These are phyloP conservation scores for Anthostomella pinea DNA, from an alignment of 2,329 filamentous ascomycete species.

Conservation along the genomic window DNA sequence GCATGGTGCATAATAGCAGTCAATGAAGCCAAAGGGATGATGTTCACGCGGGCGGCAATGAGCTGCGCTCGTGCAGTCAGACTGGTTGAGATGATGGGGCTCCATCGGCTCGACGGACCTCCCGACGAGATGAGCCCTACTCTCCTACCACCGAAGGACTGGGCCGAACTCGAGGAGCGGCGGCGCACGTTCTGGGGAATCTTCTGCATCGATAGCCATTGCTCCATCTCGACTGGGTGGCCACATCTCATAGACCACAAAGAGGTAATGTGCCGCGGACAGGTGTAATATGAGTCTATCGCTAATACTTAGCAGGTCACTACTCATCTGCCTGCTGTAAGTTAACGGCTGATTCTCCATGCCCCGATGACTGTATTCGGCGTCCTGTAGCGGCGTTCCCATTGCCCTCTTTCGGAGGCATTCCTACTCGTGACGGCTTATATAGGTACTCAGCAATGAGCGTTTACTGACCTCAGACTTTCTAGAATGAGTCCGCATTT, in stretches of 20 bases:
- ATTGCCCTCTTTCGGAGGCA: too few relatives aligned
- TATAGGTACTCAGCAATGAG: neutral
- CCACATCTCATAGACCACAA: conserved; percentile 73
- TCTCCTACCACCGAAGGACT: conserved; percentile 69
- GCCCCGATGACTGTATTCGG: neutral
- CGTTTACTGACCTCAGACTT: conserved; percentile 13
- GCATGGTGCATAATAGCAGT: conserved; percentile 71
- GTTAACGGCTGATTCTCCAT: conserved; percentile 5
- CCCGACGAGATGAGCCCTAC: conserved; percentile 57
- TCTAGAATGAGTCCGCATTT: conserved; percentile 71
- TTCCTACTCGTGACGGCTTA: too few relatives aligned
- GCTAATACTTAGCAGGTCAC: conserved; percentile 50
- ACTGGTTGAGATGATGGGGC: conserved; percentile 77
- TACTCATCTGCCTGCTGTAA: conserved; percentile 66
- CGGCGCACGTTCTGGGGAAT: conserved; percentile 82
- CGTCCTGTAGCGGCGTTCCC: too few relatives aligned
- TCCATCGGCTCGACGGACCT: conserved; percentile 44
- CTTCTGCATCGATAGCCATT: conserved; percentile 80
- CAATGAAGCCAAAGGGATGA: conserved; percentile 82
- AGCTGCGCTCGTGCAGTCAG: conserved; percentile 70
- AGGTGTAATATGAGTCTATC: neutral
- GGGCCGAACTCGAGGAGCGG: conserved; percentile 79
- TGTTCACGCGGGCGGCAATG: conserved; percentile 82
- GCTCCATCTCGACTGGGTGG: conserved; percentile 88
- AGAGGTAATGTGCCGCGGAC: conserved; percentile 51